Conservation (phyloP, 2,329 filamentous ascomycete genomes). For the Meredithiella fracta region DNA sequence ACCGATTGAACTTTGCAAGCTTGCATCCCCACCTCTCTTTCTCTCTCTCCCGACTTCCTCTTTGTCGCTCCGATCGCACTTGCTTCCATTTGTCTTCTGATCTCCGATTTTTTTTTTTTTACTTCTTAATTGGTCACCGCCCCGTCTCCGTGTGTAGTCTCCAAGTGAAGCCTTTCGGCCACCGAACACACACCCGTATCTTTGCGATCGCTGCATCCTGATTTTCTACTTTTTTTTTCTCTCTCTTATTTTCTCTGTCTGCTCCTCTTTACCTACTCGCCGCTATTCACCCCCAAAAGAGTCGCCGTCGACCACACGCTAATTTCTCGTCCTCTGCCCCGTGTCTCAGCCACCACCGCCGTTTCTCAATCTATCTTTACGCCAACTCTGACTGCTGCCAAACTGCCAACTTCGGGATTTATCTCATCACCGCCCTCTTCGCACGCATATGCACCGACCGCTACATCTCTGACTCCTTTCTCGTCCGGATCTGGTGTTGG, state of each 20-base stretch:
- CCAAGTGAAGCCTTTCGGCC: too few species aligned
- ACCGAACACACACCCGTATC: not conserved
- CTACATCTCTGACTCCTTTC: not conserved
- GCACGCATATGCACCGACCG: not conserved
- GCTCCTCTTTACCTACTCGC: not conserved
- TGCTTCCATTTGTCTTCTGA: not conserved
- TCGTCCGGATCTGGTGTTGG: not conserved
- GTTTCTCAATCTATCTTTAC: not conserved
- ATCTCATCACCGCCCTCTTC: not conserved
- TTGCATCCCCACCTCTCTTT: not conserved
- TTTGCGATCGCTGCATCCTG: not conserved
- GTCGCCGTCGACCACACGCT: not conserved
- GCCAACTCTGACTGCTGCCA: not conserved
- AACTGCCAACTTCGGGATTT: not conserved
- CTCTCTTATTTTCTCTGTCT: not conserved
- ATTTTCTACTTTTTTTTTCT: conserved; percentile 1
- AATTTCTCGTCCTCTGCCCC: not conserved
- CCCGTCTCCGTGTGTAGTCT: not conserved
- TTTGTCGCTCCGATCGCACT: too few species aligned
- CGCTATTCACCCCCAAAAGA: not conserved
- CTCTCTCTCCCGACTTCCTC: not conserved
- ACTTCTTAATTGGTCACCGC: too few species aligned
- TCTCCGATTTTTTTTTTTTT: not conserved
- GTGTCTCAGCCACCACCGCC: not conserved
- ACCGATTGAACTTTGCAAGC: not conserved